Conservation (phyloP, 176 grass and related monocot species). For the Guadua angustifolia region DNA sequence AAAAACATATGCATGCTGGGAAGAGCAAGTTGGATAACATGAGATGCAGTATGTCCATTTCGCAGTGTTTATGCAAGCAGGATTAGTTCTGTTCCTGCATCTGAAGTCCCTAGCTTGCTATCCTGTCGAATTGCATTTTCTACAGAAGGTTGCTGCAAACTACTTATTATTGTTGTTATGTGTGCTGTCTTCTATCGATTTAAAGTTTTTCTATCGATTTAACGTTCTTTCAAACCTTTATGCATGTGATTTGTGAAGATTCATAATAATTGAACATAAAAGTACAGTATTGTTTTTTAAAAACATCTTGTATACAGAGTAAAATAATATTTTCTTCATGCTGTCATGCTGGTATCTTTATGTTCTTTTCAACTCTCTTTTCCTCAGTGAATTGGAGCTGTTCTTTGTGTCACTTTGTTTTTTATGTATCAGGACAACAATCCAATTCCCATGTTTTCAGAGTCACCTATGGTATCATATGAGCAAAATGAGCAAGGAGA, state of each 20-base stretch:
- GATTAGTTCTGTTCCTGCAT: conserved; percentile 68
- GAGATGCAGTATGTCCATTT: conserved; percentile 46
- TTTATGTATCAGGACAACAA: conserved; percentile 62
- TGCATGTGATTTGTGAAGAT: too few relatives aligned
- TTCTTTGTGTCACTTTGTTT: conserved; percentile 43
- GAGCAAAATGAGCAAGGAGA: conserved; percentile 60
- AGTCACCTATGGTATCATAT: conserved; percentile 46
- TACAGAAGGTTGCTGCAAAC: too few relatives aligned
- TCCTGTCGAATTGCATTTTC: too few relatives aligned
- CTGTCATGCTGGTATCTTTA: too few relatives aligned
- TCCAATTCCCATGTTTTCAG: conserved; percentile 55
- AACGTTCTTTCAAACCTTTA: too few relatives aligned
- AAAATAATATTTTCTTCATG: too few relatives aligned
- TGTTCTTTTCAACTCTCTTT: conserved; percentile 39
- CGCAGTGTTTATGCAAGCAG: conserved; percentile 72
- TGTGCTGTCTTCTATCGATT: too few relatives aligned
- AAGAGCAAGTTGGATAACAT: conserved; percentile 9
- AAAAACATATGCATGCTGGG: background rate
- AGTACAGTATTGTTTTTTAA: too few relatives aligned
- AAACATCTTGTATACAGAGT: too few relatives aligned
- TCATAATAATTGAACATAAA: too few relatives aligned
- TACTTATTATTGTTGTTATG: conserved; percentile 79
- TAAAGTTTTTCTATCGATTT: too few relatives aligned
- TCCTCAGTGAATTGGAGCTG: conserved; percentile 25
- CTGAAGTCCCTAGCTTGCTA: conserved; percentile 84